phyloP scores from a whole-genome alignment of 257 asterid species.

The Phtheirospermum japonicum region DNA sequence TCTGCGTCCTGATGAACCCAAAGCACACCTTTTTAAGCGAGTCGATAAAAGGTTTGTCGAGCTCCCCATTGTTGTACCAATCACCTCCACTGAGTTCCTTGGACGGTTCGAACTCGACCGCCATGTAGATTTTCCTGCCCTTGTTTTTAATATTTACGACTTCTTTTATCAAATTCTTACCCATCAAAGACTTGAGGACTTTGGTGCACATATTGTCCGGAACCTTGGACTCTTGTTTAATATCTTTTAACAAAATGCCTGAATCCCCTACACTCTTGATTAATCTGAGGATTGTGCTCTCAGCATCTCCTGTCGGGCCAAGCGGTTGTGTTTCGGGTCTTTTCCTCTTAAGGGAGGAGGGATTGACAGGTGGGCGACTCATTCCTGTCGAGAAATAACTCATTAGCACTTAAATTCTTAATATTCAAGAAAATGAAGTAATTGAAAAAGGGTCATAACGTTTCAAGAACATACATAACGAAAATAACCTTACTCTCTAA shows the following conservation, averaged over 20 bases:
- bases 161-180: conserved; percentile 42
- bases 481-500: neutral
- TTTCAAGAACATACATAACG: neutral
- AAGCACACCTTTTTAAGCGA: conserved; percentile 33
- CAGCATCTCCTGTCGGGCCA: conserved; percentile 35
- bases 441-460: neutral
- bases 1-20: conserved; percentile 22
- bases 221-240: conserved; percentile 40
- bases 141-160: conserved; percentile 45
- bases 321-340: conserved; percentile 39
- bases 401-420: neutral
- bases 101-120: conserved; percentile 56
- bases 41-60: conserved; percentile 40
- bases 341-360: conserved; percentile 40
- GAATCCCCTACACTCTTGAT: conserved; percentile 38
- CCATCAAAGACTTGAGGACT: conserved; percentile 36
- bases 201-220: conserved; percentile 32
- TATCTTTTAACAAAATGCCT: conserved; percentile 46
- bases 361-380: conserved; percentile 25
- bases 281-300: conserved; percentile 38
- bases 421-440: neutral
- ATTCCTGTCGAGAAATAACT: conserved; percentile 19
- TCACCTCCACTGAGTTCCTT: conserved; percentile 65
- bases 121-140: conserved; percentile 52
- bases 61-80: conserved; percentile 53